Evolutionary conservation across 2,329 filamentous ascomycete genomes (phyloP).

Genomic region (Metarhizium guizhouense): DNA sequence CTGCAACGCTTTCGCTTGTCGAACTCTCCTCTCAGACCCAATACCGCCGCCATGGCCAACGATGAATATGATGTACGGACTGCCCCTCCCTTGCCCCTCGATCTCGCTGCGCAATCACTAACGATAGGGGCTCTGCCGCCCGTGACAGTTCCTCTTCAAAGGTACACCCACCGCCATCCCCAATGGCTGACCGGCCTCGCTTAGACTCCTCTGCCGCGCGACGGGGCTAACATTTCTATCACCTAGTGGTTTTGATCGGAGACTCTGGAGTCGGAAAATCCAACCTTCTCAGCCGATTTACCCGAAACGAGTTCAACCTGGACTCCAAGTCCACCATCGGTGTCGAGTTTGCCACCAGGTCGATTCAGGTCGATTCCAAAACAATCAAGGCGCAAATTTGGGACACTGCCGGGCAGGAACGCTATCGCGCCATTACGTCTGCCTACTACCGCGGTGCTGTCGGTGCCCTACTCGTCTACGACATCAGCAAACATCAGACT

Average conservation of each 20-base stretch:
- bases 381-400: constrained; percentile 99
- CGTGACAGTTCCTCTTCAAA: constrained; percentile 91
- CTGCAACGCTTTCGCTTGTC: not conserved
- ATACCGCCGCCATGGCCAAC: constrained; percentile 74
- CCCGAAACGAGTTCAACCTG: constrained; percentile 98
- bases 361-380: constrained; percentile 98
- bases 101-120: constrained; percentile 17
- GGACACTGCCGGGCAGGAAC: constrained; percentile 98
- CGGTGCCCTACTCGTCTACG: constrained; percentile 94
- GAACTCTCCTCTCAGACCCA: not conserved
- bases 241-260: constrained; percentile 89
- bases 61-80: constrained; percentile 97
- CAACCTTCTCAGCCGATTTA: constrained; percentile 98
- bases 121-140: constrained; percentile 18
- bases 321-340: constrained; percentile 99
- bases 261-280: constrained; percentile 99
- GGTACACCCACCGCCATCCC: constrained; percentile 41
- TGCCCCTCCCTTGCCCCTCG: constrained; percentile 10
- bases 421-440: constrained; percentile 97
- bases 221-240: constrained; percentile 20
- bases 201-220: constrained; percentile 9
- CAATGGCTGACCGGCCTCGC: constrained; percentile 6
- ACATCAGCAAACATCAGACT: constrained; percentile 99
- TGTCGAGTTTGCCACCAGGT: constrained; percentile 97
- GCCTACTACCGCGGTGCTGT: constrained; percentile 98